Evolutionary conservation across 352 stramenopile genomes (phyloP), one percentile per base, ranked within the genome.

Genomic region (Albugo candida): DNA sequence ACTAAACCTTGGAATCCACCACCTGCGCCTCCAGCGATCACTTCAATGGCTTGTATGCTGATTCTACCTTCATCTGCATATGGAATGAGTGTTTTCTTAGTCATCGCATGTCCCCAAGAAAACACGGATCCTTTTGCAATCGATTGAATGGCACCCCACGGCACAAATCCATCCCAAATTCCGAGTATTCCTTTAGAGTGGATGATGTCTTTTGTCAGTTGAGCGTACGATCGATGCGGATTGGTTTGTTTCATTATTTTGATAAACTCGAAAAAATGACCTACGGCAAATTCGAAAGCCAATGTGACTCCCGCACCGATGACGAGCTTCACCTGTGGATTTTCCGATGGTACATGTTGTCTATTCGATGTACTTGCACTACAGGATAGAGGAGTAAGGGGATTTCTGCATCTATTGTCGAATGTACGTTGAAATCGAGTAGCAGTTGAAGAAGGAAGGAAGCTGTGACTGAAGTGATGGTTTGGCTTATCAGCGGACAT

Each of bases 231-330:
- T 51, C 82, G 64, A 39, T 65, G 55, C 10, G 75, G 81, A 39
- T 74, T 69, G 43, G 78, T 92, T 63, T 94, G 80, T 65, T 94
- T 94, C 62, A 88, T 81, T 67, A 96, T 92, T 64, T 96, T 96
- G 52, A 95, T 67, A 65, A 95, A 96, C 59, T 96, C 87, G 21
- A 96, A 58, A 61, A 83, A 88, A 67, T 96, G 85, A 31, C 85
- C 86, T 13, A 85, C 49, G 18, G 71, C 71, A 41, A 86, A 64
- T 65, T 96, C 87, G 58, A 92, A 96, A 16, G 70, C 56, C 51
- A 93, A 61, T 36, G 81, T 86, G 13, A 96, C 83, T 19, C 69
- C 65, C 14, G 75, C 76, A 24, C 76, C 77, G 46, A 93, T 81
- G 20, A 94, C 52, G 38, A 94, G 61, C 70, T 94, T 92, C 36